Conservation (phyloP, 768 basidiomycete genomes). For the Podaxis sp. region DNA sequence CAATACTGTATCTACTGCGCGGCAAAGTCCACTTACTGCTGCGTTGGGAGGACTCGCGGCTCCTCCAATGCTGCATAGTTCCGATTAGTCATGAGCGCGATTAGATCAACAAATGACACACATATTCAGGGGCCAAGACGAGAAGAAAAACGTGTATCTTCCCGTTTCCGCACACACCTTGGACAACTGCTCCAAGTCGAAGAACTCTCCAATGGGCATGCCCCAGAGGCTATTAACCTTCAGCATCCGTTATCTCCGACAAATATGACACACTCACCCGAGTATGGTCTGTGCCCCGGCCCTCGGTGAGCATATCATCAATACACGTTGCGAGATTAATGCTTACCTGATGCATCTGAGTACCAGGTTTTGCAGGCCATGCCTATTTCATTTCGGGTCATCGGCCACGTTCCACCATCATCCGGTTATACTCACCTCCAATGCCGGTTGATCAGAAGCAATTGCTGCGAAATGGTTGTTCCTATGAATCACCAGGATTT, state of each 20-base stretch:
- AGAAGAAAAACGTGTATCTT: slow-evolving; percentile 72
- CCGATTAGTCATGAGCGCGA: background rate
- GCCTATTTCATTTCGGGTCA: slow-evolving; percentile 18
- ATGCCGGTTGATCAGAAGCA: slow-evolving; percentile 61
- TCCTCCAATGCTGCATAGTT: slow-evolving; percentile 49
- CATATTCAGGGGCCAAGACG: slow-evolving; percentile 74
- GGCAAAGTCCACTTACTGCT: slow-evolving; percentile 39
- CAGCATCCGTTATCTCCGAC: background rate
- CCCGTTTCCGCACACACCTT: slow-evolving; percentile 50
- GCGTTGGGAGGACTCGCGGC: slow-evolving; percentile 70
- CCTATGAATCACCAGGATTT: slow-evolving; percentile 30
- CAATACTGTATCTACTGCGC: background rate
- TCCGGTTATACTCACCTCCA: slow-evolving; percentile 43
- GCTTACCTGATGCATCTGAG: slow-evolving; percentile 53
- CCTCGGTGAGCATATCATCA: slow-evolving; percentile 1
- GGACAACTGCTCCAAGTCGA: slow-evolving; percentile 64
- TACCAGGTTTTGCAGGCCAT: slow-evolving; percentile 48
- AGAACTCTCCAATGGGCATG: slow-evolving; percentile 76
- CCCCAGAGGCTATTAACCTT: slow-evolving; percentile 51
- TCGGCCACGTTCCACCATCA: background rate
- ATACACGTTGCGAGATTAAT: background rate
- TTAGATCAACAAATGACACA: slow-evolving; percentile 25
- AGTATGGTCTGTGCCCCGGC: slow-evolving; percentile 44
- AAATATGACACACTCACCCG: slow-evolving; percentile 35
- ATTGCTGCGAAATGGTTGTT: slow-evolving; percentile 71